Conservation (phyloP, 2,329 filamentous ascomycete species). For the Epichloe baconii region DNA sequence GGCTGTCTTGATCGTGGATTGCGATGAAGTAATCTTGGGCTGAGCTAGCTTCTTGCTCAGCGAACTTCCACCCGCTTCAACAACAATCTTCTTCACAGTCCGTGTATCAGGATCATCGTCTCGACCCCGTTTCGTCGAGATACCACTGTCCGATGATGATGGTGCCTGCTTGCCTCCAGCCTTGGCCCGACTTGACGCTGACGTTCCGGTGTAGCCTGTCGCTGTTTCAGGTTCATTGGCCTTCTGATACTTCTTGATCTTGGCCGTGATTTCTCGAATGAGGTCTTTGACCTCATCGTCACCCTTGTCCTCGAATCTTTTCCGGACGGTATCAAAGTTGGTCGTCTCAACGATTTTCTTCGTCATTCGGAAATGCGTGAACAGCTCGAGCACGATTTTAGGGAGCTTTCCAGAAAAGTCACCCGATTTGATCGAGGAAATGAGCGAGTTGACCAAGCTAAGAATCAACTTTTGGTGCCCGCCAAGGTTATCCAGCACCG, state of each 20-base stretch:
- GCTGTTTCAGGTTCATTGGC: conserved; percentile 19
- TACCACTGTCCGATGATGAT: conserved; percentile 10
- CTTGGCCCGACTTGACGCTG: conserved; percentile 25
- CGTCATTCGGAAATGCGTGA: conserved; percentile 49
- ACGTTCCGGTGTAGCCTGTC: conserved; percentile 27
- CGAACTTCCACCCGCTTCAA: conserved; percentile 24
- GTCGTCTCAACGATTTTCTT: conserved; percentile 48
- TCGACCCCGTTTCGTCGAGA: conserved; percentile 23
- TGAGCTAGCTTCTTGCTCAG: conserved; percentile 28
- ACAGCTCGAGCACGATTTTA: conserved; percentile 44
- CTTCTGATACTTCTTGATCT: conserved; percentile 29
- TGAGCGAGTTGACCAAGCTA: conserved; percentile 39
- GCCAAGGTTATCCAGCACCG: conserved; percentile 44
- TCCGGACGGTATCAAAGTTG: conserved; percentile 52
- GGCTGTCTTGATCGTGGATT: conserved; percentile 16
- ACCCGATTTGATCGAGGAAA: conserved; percentile 37
- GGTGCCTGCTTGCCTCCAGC: conserved; percentile 16
- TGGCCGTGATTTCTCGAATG: conserved; percentile 42
- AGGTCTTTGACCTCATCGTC: conserved; percentile 51
- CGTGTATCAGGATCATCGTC: conserved; percentile 28
- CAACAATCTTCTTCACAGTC: conserved; percentile 28
- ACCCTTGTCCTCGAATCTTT: conserved; percentile 48
- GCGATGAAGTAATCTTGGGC: conserved; percentile 19
- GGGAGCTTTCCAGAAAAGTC: conserved; percentile 41
- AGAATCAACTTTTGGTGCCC: conserved; percentile 43